Evolutionary conservation across 2,329 filamentous ascomycete genomes (phyloP), one percentile per base, ranked within the genome.

Genomic region (Cladosporium sp.): DNA sequence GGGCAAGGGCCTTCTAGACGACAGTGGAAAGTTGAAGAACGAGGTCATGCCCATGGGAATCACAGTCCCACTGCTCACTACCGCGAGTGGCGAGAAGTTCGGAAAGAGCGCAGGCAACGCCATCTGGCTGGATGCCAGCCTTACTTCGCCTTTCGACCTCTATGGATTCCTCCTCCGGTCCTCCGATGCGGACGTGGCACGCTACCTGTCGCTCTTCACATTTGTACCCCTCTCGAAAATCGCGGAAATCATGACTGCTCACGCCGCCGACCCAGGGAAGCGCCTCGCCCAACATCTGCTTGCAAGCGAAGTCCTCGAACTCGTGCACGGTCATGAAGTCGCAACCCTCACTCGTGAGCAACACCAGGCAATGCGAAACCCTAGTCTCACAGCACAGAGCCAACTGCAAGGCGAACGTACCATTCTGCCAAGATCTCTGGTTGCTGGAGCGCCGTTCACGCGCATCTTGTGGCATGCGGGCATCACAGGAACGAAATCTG

Each of bases 61-160:
- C 70, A 98, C 95, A 0, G 92, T 94, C 0, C 95, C 95, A 0
- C 85, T 99, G 1, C 82, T 99, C 43, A 97, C 93, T 0, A 93
- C 94, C 61, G 84, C 91, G 0, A 86, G 91, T 0, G 95, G 95
- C 21, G 88, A 87, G 75, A 99, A 99, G 78, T 93, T 98, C 72
- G 95, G 95, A 60, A 99, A 99, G 81, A 96, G 89, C 68, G 91
- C 92, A 1, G 94, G 93, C 28, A 98, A 98, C 76, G 93, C 94
- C 2, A 80, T 99, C 39, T 99, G 95, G 95, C 85, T 99, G 3
- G 92, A 97, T 76, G 83, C 84, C 62, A 88, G 89, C 72, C 86
- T 92, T 85, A 96, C 94, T 1, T 88, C 85, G 32, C 82, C 88
- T 0, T 97, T 94, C 73, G 92, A 98, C 65, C 83, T 98, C 1